Evolutionary conservation across 139 green algal genomes (phyloP).

Genomic region (Coccomyxa sp.): DNA sequence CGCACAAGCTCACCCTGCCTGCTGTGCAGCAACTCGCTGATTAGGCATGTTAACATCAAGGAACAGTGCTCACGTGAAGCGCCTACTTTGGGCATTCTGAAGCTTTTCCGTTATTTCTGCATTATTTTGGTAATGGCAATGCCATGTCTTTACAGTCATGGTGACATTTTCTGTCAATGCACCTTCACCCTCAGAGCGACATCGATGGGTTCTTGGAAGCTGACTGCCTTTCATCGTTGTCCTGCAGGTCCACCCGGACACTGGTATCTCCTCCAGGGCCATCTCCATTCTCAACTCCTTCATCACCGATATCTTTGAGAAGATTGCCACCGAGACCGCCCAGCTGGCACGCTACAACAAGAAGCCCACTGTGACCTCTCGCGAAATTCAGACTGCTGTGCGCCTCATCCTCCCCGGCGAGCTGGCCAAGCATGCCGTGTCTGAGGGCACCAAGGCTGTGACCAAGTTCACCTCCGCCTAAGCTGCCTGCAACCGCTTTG

Average conservation of each 20-base stretch:
- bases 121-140: neutral
- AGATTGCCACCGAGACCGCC: slow-evolving; percentile 75
- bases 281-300: slow-evolving; percentile 99
- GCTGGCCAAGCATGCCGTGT: slow-evolving; percentile 86
- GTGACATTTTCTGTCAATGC: too few relatives aligned
- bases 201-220: too few relatives aligned
- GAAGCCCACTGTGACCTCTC: slow-evolving; percentile 80
- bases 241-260: slow-evolving; percentile 88
- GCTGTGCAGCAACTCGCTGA: neutral
- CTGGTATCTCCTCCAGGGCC: slow-evolving; percentile 93
- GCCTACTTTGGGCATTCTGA: neutral
- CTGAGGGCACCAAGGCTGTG: slow-evolving; percentile 85
- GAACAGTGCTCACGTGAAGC: neutral
- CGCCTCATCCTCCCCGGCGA: slow-evolving; percentile 70
- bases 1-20: neutral
- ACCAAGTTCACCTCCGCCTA: slow-evolving; percentile 86
- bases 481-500: neutral
- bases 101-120: neutral
- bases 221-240: too few relatives aligned
- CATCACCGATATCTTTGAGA: slow-evolving; percentile 80
- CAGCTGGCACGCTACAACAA: slow-evolving; percentile 58
- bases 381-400: slow-evolving; percentile 86
- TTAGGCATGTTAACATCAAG: neutral
- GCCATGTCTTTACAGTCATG: too few relatives aligned
- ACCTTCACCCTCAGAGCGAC: too few relatives aligned